Evolutionary conservation across 495 filamentous ascomycete genomes (phyloP).

Genomic region (Talaromyces borbonicus): DNA sequence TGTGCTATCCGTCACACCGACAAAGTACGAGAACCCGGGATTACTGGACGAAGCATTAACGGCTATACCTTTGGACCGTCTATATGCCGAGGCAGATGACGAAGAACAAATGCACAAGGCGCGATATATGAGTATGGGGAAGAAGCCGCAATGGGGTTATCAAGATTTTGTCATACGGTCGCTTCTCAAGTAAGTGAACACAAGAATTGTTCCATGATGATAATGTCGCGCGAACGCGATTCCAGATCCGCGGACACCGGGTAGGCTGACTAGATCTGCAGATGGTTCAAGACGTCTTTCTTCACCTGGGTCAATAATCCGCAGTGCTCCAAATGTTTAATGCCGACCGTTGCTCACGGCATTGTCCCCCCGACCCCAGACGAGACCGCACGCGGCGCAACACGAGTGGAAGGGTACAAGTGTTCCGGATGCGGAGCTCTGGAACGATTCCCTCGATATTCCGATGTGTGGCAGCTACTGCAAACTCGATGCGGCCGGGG

Average conservation of each 20-base stretch:
- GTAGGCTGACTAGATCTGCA: slow-evolving; percentile 27
- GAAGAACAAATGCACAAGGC: slow-evolving; percentile 80
- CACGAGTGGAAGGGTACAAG: slow-evolving; percentile 79
- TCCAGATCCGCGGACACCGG: too few species aligned
- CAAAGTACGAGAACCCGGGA: slow-evolving; percentile 93
- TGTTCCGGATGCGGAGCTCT: slow-evolving; percentile 64
- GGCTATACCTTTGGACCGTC: slow-evolving; percentile 76
- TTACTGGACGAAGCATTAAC: slow-evolving; percentile 86
- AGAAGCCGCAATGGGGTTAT: slow-evolving; percentile 90
- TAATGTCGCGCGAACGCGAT: too few species aligned
- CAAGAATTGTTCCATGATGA: slow-evolving; percentile 3
- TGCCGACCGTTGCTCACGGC: slow-evolving; percentile 73
- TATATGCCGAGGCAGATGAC: slow-evolving; percentile 91
- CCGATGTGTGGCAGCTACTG: slow-evolving; percentile 88
- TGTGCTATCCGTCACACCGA: slow-evolving; percentile 72
- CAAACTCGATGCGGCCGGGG: slow-evolving; percentile 75
- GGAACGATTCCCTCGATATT: slow-evolving; percentile 90
- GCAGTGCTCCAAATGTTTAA: slow-evolving; percentile 65
- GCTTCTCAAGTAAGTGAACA: slow-evolving; percentile 56
- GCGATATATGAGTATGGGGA: slow-evolving; percentile 73
- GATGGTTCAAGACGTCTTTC: slow-evolving; percentile 93
- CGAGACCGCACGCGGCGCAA: slow-evolving; percentile 76
- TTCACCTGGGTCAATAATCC: slow-evolving; percentile 98
- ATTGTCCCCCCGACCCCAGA: slow-evolving; percentile 78
- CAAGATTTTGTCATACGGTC: slow-evolving; percentile 95